Evolutionary conservation across 257 asterid species (phyloP), one percentile per base, ranked within the genome.

Genomic region (Gynochthodes officinalis): DNA sequence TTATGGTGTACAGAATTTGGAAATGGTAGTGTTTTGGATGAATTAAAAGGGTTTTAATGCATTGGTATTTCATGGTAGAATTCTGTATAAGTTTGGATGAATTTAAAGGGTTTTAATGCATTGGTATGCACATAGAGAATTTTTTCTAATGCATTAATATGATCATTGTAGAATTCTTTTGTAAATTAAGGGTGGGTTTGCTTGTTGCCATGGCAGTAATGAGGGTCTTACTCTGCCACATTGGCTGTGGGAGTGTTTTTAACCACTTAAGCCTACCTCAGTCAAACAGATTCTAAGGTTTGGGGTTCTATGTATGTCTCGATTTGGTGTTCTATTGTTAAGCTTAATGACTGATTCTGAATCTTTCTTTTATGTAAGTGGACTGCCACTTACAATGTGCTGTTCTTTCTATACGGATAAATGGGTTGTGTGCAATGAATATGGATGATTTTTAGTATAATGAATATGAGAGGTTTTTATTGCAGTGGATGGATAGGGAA

Each of bases 401-500:
- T 21, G 14, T 2, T 53, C 30, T 21, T 21, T 21, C 60, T 8
- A 23, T 4, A 4, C 5, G 4, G 21, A 19, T 53, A 21, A 3
- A n/a, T 39, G 32, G 14, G 18, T 64, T 40, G 33, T 53, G 30
- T 13, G 27, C 15, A 14, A 15, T 39, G 33, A 27, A 37, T 52
- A n/a, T 69, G 9, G 59, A 21, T 52, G 27, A 0, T 1, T 69
- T 69, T 28, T 21, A 2, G 64, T 69, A 23, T 32, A 11, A 18
- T 15, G 43, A 21, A 13, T 25, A 2, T 35, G 53, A 58, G 23
- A 37, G n/a, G 44, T 16, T 54, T 54, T 67, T 32, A 70, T 65
- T 76, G 79, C 88, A 95, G 99, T 95, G 99, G 98, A 74, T 80
- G 40, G 97, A 95, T 79, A 84, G 64, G 32, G 96, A 89, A 84